phyloP scores from a whole-genome alignment of 306 rosid genomes.

The Inga laurina region DNA sequence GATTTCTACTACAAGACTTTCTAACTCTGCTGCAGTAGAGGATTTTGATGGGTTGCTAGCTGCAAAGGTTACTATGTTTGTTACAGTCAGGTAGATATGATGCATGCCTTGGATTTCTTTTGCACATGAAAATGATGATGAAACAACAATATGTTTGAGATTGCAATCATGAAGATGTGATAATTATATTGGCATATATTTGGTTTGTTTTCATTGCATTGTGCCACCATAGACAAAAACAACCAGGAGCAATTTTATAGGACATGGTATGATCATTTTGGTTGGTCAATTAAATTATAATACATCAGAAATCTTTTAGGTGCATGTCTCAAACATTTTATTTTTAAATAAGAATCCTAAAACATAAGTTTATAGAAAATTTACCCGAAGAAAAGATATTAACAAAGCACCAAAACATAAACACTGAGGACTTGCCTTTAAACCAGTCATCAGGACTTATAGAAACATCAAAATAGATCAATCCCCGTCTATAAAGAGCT shows the following conservation, averaged over 20 bases:
- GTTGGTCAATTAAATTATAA: not conserved
- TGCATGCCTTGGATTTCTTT: not conserved
- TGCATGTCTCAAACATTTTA: not conserved
- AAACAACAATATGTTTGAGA: not conserved
- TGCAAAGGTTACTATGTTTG: not conserved
- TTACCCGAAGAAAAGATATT: not conserved
- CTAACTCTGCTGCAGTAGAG: not conserved
- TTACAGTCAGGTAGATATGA: not conserved
- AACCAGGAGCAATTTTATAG: not conserved
- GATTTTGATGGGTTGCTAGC: not conserved
- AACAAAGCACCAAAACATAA: not conserved
- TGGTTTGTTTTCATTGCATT: not conserved
- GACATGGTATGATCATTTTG: not conserved
- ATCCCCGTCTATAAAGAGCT: conserved; percentile 79
- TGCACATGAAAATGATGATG: not conserved
- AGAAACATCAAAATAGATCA: conserved; percentile 88
- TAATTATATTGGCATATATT: not conserved
- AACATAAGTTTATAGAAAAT: not conserved
- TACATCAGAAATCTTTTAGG: not conserved
- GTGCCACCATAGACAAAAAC: not conserved
- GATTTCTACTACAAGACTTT: not conserved
- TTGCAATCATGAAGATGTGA: not conserved
- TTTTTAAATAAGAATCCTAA: not conserved
- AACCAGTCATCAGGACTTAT: conserved; percentile 92
- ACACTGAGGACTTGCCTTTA: conserved; percentile 56